These are phyloP conservation scores for Pseudogymnoascus sp. DNA, from an alignment of 2,329 filamentous ascomycete species.

Conservation along the genomic window DNA sequence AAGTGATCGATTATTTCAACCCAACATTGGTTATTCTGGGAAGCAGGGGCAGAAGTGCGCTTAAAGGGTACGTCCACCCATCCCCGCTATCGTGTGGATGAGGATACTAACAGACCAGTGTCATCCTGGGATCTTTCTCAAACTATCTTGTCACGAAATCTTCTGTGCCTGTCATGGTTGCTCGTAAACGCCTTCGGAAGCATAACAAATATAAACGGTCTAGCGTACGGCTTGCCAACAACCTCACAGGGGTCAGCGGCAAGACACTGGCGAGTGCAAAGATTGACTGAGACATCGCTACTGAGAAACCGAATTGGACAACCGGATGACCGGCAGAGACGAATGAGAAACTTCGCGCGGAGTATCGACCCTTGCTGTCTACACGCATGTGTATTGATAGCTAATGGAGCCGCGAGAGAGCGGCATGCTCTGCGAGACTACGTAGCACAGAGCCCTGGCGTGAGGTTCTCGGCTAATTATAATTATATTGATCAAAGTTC, in stretches of 20 bases:
- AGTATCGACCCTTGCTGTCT: background rate
- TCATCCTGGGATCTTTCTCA: constrained; percentile 90
- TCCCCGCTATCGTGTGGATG: constrained; percentile 1
- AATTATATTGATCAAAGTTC: background rate
- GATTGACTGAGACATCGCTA: constrained; percentile 45
- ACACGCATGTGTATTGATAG: background rate
- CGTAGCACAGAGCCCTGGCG: background rate
- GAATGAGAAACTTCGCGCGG: background rate
- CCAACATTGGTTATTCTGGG: constrained; percentile 91
- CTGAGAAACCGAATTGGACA: background rate
- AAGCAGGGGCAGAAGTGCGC: constrained; percentile 78
- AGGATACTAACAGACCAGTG: constrained; percentile 42
- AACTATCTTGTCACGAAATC: constrained; percentile 97
- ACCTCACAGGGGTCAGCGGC: constrained; percentile 63
- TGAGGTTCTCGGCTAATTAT: background rate
- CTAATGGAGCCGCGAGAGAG: background rate
- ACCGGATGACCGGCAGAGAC: background rate
- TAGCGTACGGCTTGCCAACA: constrained; percentile 70
- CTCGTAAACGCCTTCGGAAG: constrained; percentile 80
- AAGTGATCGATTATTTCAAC: constrained; percentile 89
- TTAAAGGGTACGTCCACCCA: constrained; percentile 65
- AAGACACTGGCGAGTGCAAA: constrained; percentile 64
- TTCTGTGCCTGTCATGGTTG: constrained; percentile 96
- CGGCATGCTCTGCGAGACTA: background rate
- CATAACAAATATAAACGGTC: constrained; percentile 72